Conservation (phyloP, 225 moss, liverwort and hornwort genomes). For the Marchantia polymorpha region DNA sequence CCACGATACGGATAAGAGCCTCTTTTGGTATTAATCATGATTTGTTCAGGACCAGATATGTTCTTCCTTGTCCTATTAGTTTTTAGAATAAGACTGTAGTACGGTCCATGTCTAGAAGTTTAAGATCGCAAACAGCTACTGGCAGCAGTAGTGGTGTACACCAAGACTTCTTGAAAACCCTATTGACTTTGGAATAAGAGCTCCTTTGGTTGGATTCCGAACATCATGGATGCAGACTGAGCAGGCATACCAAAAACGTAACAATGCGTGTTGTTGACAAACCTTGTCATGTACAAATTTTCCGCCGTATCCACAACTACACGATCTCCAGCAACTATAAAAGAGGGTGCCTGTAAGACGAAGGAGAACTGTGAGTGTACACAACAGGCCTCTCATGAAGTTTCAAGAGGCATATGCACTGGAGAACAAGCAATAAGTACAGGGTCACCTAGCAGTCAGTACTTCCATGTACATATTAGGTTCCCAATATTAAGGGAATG, state of each 20-base stretch:
- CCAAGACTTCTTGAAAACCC: neutral
- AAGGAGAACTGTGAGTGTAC: neutral
- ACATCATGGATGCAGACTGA: neutral
- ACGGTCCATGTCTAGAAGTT: neutral
- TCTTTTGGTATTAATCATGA: neutral
- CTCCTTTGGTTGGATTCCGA: neutral
- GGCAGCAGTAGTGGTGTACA: no score
- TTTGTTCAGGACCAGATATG: neutral
- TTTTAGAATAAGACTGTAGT: neutral
- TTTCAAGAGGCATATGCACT: neutral
- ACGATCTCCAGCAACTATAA: slow-evolving; percentile 73
- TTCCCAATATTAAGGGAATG: neutral
- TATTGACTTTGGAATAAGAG: neutral
- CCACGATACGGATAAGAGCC: neutral
- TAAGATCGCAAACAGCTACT: neutral
- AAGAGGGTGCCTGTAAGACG: slow-evolving; percentile 66
- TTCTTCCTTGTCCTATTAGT: neutral
- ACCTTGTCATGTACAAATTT: slow-evolving; percentile 75
- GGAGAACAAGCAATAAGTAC: no score
- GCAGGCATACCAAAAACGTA: neutral
- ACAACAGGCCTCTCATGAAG: no score
- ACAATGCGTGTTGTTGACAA: neutral
- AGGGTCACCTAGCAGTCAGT: no score
- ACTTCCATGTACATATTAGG: neutral
- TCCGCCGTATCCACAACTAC: slow-evolving; percentile 78